Base-by-base conservation (phyloP, 805 yeast genomes). In the Candida awuae region DNA sequence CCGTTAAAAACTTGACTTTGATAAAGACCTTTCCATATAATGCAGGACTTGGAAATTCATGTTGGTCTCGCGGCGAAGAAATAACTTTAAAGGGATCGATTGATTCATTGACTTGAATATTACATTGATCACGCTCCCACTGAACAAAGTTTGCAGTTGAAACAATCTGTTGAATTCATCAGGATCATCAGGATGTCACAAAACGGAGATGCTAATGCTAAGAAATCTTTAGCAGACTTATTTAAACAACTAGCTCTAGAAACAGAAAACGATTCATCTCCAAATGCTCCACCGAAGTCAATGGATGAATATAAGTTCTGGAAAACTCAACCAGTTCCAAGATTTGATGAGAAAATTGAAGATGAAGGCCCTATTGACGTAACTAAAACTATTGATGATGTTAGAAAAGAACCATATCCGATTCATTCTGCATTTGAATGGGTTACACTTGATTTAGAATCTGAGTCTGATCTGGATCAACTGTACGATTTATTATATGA, bases 251-350 rank as follows among this genome's bases (percentile, higher is more conserved):
- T 76, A 29, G 67, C 77, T 3, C 58, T 70, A 66, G 78, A 75
- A 22, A 72, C 71, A 7, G 58, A 67, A 67, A 77, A 76, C 26
- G 74, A 72, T 45, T 68, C 69, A 46, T 63, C 78, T 34, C 66
- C 68, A n/a, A 77, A 68, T 32, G 66, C 70, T 23, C 80, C 80
- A 57, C 66, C 72, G 50, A 80, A 79, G 46, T 73, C 78, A 17
- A 86, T 87, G 84, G 77, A 83, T 37, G 94, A 88, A 55, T 85
- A 88, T 67, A 85, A 84, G 64, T 92, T 92, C 63, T 92, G 98
- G 98, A 84, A 83, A 54, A 92, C 98, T 2, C 98, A 92, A 63
- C 98, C 98, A 0, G 97, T 92, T 16, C 73, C 87, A 8, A 68
- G 68, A 22, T 77, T 88, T 46, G 84, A 84, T 55, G 92, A 81